These are phyloP conservation scores for Alternaria arborescens DNA, from an alignment of 2,329 filamentous ascomycete genomes.

Conservation along the genomic window DNA sequence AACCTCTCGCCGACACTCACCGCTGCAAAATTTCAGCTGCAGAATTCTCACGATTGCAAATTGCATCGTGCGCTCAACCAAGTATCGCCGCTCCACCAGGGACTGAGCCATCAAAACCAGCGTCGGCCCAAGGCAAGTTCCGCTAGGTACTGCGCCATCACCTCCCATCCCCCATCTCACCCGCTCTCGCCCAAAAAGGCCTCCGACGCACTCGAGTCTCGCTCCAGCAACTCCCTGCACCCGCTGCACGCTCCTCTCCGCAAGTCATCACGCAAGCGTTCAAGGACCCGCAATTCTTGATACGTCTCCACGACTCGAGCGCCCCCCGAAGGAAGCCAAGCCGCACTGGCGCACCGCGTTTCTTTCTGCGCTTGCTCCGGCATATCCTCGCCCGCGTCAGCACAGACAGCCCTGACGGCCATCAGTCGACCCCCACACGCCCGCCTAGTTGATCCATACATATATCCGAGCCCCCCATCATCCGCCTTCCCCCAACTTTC, in stretches of 20 bases:
- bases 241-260: slow-evolving; percentile 29
- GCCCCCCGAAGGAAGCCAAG: slow-evolving; percentile 27
- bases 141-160: slow-evolving; percentile 19
- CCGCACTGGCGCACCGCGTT: slow-evolving; percentile 31
- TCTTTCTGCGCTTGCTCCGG: slow-evolving; percentile 34
- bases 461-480: slow-evolving; percentile 49
- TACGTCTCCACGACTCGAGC: slow-evolving; percentile 28
- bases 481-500: slow-evolving; percentile 50
- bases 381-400: slow-evolving; percentile 38
- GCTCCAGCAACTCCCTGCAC: slow-evolving; percentile 24
- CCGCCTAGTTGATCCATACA: slow-evolving; percentile 42
- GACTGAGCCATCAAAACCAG: slow-evolving; percentile 15
- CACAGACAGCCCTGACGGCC: slow-evolving; percentile 40
- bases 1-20: slow-evolving; percentile 34
- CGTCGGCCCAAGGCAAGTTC: slow-evolving; percentile 21
- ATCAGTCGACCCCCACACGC: slow-evolving; percentile 41
- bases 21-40: slow-evolving; percentile 33
- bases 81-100: slow-evolving; percentile 23
- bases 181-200: slow-evolving; percentile 10
- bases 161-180: slow-evolving; percentile 18
- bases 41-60: slow-evolving; percentile 27
- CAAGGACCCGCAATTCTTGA: slow-evolving; percentile 32
- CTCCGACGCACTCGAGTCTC: slow-evolving; percentile 13
- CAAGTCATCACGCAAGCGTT: slow-evolving; percentile 25
- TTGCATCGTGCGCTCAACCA: slow-evolving; percentile 25